phyloP scores from a whole-genome alignment of 2,329 filamentous ascomycete species.

The Atkinsonella hypoxylon region DNA sequence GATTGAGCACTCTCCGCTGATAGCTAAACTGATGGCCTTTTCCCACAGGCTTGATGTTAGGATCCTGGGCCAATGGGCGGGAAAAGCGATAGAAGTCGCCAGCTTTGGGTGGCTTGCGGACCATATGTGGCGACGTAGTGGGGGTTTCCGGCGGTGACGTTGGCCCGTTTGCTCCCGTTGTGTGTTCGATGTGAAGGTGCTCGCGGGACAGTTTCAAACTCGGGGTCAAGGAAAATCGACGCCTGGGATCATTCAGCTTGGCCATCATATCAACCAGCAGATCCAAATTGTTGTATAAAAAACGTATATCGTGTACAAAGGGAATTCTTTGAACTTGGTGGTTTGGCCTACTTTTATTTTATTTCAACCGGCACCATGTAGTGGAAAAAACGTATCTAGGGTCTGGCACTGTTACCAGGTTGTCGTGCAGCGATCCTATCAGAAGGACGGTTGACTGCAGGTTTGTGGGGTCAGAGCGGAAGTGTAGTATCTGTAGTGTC shows the following conservation, averaged over 20 bases:
- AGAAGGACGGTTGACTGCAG: constrained; percentile 1
- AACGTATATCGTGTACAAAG: constrained; percentile 5
- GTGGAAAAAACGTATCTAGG: constrained; percentile 2
- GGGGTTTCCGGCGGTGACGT: constrained; percentile 38
- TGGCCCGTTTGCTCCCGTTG: constrained; percentile 20
- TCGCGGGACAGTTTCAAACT: constrained; percentile 25
- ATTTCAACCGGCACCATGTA: neutral
- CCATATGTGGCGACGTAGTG: constrained; percentile 24
- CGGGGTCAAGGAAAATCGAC: constrained; percentile 27
- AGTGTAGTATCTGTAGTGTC: too few species aligned
- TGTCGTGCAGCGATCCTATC: constrained; percentile 4
- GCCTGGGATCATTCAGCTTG: constrained; percentile 11
- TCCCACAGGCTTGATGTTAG: constrained; percentile 30
- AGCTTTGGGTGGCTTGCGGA: constrained; percentile 21
- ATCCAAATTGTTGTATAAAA: neutral
- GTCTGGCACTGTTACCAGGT: constrained; percentile 2
- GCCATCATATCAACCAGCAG: constrained; percentile 15
- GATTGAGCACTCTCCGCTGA: constrained; percentile 18
- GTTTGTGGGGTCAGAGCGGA: constrained; percentile 3
- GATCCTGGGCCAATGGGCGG: constrained; percentile 21
- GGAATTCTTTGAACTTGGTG: constrained; percentile 6
- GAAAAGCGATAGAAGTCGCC: constrained; percentile 20
- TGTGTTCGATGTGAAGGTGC: constrained; percentile 12
- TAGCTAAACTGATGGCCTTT: constrained; percentile 32
- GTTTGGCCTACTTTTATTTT: neutral